Conservation (phyloP, 2,329 filamentous ascomycete genomes). For the Fusarium duplospermum region DNA sequence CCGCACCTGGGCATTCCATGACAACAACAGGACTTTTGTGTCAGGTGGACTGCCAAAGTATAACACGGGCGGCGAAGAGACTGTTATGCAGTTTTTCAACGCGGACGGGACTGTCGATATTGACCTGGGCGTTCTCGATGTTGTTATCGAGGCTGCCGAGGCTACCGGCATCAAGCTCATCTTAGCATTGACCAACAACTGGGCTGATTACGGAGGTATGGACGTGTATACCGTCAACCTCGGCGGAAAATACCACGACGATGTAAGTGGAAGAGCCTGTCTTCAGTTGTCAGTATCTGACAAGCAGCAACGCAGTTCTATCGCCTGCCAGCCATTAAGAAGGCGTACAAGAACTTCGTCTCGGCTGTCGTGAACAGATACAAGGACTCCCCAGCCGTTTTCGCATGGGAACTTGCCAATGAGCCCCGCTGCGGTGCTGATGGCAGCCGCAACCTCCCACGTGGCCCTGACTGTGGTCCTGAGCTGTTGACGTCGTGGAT, state of each 20-base stretch:
- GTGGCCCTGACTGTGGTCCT: conserved; percentile 54
- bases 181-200: conserved; percentile 67
- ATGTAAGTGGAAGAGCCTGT: not conserved
- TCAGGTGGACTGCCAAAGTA: conserved; percentile 61
- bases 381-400: conserved; percentile 67
- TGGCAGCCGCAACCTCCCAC: conserved; percentile 57
- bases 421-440: conserved; percentile 66
- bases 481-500: conserved; percentile 60
- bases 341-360: conserved; percentile 69
- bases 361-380: conserved; percentile 69
- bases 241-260: conserved; percentile 58
- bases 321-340: conserved; percentile 60
- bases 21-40: conserved; percentile 63
- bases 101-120: conserved; percentile 56
- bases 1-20: conserved; percentile 69
- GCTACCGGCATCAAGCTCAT: conserved; percentile 62
- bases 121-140: conserved; percentile 60
- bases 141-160: conserved; percentile 54
- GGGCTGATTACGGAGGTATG: conserved; percentile 69
- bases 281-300: rapidly evolving
- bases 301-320: conserved; percentile 54
- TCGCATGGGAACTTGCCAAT: conserved; percentile 77
- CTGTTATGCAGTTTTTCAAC: conserved; percentile 57
- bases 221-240: conserved; percentile 67
- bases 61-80: conserved; percentile 55